phyloP scores from a whole-genome alignment of 2,329 filamentous ascomycete genomes.

The Pyrenophora tritici-repentis region DNA sequence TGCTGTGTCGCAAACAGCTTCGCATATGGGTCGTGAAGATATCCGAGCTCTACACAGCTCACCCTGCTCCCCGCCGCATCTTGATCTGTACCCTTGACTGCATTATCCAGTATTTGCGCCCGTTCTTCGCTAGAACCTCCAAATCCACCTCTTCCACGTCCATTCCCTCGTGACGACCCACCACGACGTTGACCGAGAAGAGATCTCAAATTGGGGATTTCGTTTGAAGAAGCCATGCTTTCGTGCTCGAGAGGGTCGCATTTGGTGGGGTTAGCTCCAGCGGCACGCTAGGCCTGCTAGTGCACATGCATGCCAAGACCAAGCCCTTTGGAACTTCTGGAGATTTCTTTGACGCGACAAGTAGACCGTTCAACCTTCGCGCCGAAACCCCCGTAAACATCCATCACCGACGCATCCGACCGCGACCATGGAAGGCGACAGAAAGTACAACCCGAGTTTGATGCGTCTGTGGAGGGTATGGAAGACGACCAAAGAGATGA shows the following conservation, averaged over 20 bases:
- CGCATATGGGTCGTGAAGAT: constrained; percentile 82
- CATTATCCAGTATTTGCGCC: constrained; percentile 64
- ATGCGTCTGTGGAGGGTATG: constrained; percentile 89
- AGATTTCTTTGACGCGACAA: constrained; percentile 41
- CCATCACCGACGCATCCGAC: constrained; percentile 8
- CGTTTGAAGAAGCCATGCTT: constrained; percentile 66
- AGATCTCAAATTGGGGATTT: constrained; percentile 79
- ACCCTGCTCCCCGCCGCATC: constrained; percentile 88
- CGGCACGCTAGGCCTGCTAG: constrained; percentile 15
- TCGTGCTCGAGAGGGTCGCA: constrained; percentile 22
- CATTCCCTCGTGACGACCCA: constrained; percentile 55
- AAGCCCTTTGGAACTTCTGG: constrained; percentile 20
- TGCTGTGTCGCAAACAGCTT: constrained; percentile 66
- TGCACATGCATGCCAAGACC: constrained; percentile 28
- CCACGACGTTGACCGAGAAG: constrained; percentile 57
- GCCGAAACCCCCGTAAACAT: constrained; percentile 16
- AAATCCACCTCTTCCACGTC: constrained; percentile 44
- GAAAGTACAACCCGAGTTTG: constrained; percentile 26
- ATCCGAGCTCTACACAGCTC: constrained; percentile 85
- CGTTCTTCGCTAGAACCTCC: constrained; percentile 35
- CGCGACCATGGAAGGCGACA: constrained; percentile 38
- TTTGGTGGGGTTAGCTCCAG: constrained; percentile 35
- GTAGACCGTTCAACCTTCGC: constrained; percentile 16
- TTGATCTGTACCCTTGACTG: constrained; percentile 86
- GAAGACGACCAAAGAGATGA: constrained; percentile 94